Evolutionary conservation across 2,329 filamentous ascomycete genomes (phyloP), one percentile per base, ranked within the genome.

Genomic region (Ophiosphaerella korrae): DNA sequence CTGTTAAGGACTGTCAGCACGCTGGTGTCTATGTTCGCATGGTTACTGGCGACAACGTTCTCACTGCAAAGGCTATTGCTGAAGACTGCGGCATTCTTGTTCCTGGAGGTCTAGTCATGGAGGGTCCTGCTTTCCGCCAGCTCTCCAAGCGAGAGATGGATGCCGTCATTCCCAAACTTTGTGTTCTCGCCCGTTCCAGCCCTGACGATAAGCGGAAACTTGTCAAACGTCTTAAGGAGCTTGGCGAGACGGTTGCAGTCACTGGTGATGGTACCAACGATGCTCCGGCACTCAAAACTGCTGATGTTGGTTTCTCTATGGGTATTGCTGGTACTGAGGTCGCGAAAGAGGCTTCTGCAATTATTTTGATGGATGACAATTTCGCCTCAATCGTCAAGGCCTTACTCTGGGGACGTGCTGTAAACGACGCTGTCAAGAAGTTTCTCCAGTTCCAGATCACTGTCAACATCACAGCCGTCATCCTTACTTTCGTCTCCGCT

Each of bases 381-480:
- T 93, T 93, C 74, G 82, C 86, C 24, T 92, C 88, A n/a, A 93
- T 92, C 54, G 87, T 93, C 58, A 91, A 90, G 74, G 89, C 89
- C 12, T 80, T 92, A 61, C 87, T 88, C 62, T 93, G 89, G 89
- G 89, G 89, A 43, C 73, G 74, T 49, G 73, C 74, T 34, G 74
- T 76, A 41, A 76, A 76, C 52, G 74, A 76, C 36, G 74, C 74
- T 33, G 74, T 75, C 36, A 72, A 74, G 65, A 76, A 76, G 52
- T 76, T 77, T 54, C 48, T 76, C 41, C 48, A 81, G 80, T 86
- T 86, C 18, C 88, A 91, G 77, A 83, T 92, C 55, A 90, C 88
- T 0, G 92, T 96, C 76, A 97, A 96, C 79, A 86, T 97, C 58
- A 96, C 92, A 3, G 92, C 92, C 33, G 92, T 96, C 39, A 74